phyloP scores from a whole-genome alignment of 2,329 filamentous ascomycete genomes.

The Dryadomyces quercivorus region DNA sequence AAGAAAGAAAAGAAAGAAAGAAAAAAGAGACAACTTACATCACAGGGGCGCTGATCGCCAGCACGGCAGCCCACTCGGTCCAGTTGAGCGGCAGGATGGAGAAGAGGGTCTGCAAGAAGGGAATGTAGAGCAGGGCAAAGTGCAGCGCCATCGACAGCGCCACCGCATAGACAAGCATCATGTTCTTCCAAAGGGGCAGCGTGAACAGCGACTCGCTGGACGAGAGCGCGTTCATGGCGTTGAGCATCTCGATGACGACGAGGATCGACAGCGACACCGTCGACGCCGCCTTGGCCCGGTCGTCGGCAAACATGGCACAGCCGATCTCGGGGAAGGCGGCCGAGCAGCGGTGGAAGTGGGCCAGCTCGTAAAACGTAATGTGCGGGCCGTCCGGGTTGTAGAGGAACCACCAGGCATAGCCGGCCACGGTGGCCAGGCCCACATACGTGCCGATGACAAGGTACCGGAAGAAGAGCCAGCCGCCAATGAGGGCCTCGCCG shows the following conservation, averaged over 20 bases:
- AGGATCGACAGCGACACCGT: slow-evolving; percentile 86
- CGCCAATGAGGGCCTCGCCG: slow-evolving; percentile 82
- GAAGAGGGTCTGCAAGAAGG: slow-evolving; percentile 79
- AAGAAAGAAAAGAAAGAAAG: not conserved
- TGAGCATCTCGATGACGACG: slow-evolving; percentile 98
- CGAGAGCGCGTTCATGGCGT: slow-evolving; percentile 95
- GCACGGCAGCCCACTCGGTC: slow-evolving; percentile 85
- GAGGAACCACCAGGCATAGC: slow-evolving; percentile 99
- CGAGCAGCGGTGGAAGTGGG: slow-evolving; percentile 89
- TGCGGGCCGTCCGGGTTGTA: slow-evolving; percentile 83
- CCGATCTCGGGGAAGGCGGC: slow-evolving; percentile 77
- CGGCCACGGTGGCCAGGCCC: slow-evolving; percentile 84
- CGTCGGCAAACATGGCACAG: slow-evolving; percentile 81
- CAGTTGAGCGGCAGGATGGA: slow-evolving; percentile 78
- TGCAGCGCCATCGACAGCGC: slow-evolving; percentile 85
- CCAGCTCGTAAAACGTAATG: slow-evolving; percentile 79
- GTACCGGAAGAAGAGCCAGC: slow-evolving; percentile 97
- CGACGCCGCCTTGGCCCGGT: slow-evolving; percentile 78
- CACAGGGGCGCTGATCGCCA: slow-evolving; percentile 80
- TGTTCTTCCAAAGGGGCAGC: slow-evolving; percentile 93
- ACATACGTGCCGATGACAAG: slow-evolving; percentile 94
- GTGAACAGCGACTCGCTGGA: slow-evolving; percentile 91
- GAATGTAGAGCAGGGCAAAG: slow-evolving; percentile 86
- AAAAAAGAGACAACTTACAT: slow-evolving; percentile 49
- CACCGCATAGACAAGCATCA: slow-evolving; percentile 96